Conservation (phyloP, 2,329 filamentous ascomycete species). For the Aspergillus glaucus region DNA sequence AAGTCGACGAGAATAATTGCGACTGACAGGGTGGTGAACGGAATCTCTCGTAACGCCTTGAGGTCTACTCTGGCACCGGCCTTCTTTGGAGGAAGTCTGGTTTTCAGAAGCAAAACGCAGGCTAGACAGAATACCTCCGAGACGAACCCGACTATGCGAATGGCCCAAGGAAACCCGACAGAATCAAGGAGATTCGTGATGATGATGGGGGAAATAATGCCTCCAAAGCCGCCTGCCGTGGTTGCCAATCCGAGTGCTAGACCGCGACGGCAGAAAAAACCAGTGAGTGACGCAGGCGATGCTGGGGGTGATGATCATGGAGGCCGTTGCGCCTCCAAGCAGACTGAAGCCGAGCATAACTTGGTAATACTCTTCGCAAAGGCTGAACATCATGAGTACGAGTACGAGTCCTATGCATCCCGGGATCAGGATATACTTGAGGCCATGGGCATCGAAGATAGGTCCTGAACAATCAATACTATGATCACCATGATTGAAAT, state of each 20-base stretch:
- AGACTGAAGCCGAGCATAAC: conserved; percentile 18
- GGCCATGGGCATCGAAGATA: conserved; percentile 4
- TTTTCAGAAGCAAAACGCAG: conserved; percentile 1
- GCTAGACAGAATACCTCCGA: neutral
- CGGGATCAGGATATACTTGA: conserved; percentile 1
- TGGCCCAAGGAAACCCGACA: conserved; percentile 12
- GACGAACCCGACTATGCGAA: conserved; percentile 6
- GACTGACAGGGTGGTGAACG: conserved; percentile 18
- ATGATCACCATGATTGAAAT: neutral
- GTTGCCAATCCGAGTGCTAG: conserved; percentile 17
- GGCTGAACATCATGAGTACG: conserved; percentile 23
- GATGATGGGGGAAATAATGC: conserved; percentile 17
- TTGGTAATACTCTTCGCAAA: conserved; percentile 21
- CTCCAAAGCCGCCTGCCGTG: conserved; percentile 15
- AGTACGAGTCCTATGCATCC: conserved; percentile 13
- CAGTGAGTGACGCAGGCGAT: conserved; percentile 19
- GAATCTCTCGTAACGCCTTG: conserved; percentile 14
- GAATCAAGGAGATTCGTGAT: conserved; percentile 5
- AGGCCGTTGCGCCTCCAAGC: conserved; percentile 12
- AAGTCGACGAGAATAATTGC: conserved; percentile 30
- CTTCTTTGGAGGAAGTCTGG: conserved; percentile 11
- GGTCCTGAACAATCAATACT: neutral
- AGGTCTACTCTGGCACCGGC: conserved; percentile 13
- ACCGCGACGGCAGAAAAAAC: conserved; percentile 16
- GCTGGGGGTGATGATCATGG: conserved; percentile 16